Evolutionary conservation across 805 yeast species (phyloP), one percentile per base, ranked within the genome.

Genomic region (Nakazawaea holstii): DNA sequence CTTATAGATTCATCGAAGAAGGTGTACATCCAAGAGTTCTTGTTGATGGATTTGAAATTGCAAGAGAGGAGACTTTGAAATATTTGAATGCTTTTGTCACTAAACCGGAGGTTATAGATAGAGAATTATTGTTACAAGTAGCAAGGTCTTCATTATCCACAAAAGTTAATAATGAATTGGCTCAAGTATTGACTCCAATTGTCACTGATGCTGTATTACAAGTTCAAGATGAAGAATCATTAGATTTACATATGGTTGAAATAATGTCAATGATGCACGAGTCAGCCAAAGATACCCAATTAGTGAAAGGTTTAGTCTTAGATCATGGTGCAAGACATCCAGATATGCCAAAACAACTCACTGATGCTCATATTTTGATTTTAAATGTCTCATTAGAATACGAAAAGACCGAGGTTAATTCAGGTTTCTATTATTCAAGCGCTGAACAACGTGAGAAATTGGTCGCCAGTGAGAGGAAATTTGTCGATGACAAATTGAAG

Each of bases 291-390:
- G 94, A 91, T 48, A 91, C 98, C 15, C 74, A 76, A 59, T 80
- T 94, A 50, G 74, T 94, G 54, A 82, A 78, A 57, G 99, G 99
- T 40, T 77, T 94, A 56, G 99, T 94, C 33, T 75, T 94, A 54
- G 99, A 94, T 65, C 99, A 94, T 65, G 99, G 99, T 55, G 97
- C 97, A 14, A 81, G 99, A 65, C 99, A 94, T 73, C 99, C 99
- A 40, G 99, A 94, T 67, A 94, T 94, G 99, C 99, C 99, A 50
- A 86, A 82, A 55, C 70, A 82, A 47, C 84, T 94, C 15, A 77
- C 79, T 53, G 88, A 94, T 64, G 97, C 97, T 1, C 73, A 79
- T 59, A 82, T 94, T 31, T 75, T 94, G 61, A 94, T 88, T 46
- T 76, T 94, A 58, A 94, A 94, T 65, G 99, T 94, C 39, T 87